Evolutionary conservation across 2,329 filamentous ascomycete species (phyloP), one percentile per base, ranked within the genome.

Genomic region (Talaromyces pinophilus): DNA sequence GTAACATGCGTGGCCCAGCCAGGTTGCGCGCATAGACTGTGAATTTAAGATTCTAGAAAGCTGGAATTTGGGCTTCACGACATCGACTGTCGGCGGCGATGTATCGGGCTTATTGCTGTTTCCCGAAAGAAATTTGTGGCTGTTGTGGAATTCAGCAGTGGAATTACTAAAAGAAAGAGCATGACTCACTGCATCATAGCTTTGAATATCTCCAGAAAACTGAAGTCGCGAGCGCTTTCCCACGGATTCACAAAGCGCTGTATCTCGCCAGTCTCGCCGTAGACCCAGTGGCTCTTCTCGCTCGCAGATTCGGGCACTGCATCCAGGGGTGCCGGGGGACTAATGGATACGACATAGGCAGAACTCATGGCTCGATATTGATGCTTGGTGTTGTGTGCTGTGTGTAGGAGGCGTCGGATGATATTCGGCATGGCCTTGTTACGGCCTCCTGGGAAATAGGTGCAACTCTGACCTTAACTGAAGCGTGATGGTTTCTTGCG

Each of bases 1-100:
- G 81, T 92, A 95, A 81, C 92, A 96, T 7, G 92, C 92, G 76
- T 96, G 93, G 57, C 93, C 93, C 5, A 96, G 87, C 92, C 92
- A 96, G 42, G 92, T 96, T 22, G 92, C 91, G 62, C 92, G 87
- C 38, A 68, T 19, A 46, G 67, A 55, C 35, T 57, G 55, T 3
- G 64, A 66, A 60, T 28, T 38, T 17, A 30, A 46, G 42, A 46
- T 67, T 54, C 67, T 67, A 38, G 64, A 64, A n/a, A 59, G 5
- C 30, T 66, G 67, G 19, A 69, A 69, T 40, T 60, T 59, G 33
- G 68, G 68, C 63, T 66, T 68, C 17, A 55, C 40, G 17, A 69
- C 63, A 8, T 60, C 17, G 55, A 68, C 66, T 40, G 66, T 68
- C 54, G 59, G 67, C 6, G 67, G 68, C 22, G 59, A 50, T 15